Percentiles rank a stretch among this genome's conserved stretches.
Conservation (phyloP, 2,329 filamentous ascomycete genomes). For the Mycosphaerella sp. region DNA sequence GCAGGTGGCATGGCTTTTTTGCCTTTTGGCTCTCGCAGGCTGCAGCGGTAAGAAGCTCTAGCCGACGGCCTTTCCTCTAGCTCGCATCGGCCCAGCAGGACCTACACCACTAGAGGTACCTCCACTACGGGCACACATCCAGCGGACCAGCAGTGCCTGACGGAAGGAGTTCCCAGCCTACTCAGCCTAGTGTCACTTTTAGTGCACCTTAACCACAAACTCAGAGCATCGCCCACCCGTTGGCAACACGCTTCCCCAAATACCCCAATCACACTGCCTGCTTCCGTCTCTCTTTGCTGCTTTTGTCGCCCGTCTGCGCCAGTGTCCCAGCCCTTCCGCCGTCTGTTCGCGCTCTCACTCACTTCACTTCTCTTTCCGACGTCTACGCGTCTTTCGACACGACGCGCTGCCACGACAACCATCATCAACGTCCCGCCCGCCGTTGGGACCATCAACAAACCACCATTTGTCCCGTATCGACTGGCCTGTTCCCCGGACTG, state of each 20-base stretch:
- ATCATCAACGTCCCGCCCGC: neutral
- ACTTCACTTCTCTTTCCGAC: neutral
- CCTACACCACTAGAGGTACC: too few relatives aligned
- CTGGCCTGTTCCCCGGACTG: neutral
- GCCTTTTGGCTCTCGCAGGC: too few relatives aligned
- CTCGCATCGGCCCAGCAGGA: neutral
- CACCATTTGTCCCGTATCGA: slow-evolving; percentile 1
- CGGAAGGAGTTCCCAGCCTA: neutral
- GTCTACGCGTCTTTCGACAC: neutral
- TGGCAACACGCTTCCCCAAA: neutral
- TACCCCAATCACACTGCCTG: slow-evolving; percentile 5
- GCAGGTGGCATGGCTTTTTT: too few relatives aligned
- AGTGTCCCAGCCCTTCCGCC: neutral
- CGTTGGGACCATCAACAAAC: slow-evolving; percentile 3
- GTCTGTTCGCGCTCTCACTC: neutral
- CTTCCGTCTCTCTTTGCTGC: slow-evolving; percentile 1
- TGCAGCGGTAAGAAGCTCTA: neutral
- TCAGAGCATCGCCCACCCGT: neutral
- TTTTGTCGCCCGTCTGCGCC: neutral
- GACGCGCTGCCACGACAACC: neutral
- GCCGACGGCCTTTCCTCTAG: neutral
- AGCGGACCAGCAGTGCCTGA: neutral
- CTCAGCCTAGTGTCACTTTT: neutral
- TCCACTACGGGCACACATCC: too few relatives aligned
- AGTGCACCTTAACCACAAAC: slow-evolving; percentile 5